These are phyloP conservation scores for Cladosporium sphaerospermum DNA, from an alignment of 2,329 filamentous ascomycete species.

Conservation along the genomic window DNA sequence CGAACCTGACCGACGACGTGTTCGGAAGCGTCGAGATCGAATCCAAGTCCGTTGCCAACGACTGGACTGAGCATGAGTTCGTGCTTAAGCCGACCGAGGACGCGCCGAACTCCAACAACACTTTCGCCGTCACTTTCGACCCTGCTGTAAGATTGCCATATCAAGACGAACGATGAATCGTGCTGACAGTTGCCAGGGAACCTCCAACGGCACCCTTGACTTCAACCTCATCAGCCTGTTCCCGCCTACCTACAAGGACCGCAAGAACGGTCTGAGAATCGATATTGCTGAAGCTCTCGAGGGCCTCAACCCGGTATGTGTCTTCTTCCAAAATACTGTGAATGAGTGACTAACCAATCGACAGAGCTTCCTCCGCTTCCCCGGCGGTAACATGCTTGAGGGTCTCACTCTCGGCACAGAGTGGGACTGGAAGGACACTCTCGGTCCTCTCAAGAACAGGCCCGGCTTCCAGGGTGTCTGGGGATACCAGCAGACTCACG, in stretches of 20 bases:
- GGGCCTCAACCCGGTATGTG: slow-evolving; percentile 36
- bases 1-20: slow-evolving; percentile 36
- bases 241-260: slow-evolving; percentile 49
- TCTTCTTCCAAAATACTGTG: slow-evolving; percentile 16
- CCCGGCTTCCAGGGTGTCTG: slow-evolving; percentile 47
- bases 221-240: slow-evolving; percentile 51
- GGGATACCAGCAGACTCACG: slow-evolving; percentile 55
- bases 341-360: background rate
- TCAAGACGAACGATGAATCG: background rate
- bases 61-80: slow-evolving; percentile 30
- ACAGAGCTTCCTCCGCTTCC: slow-evolving; percentile 38
- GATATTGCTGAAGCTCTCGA: slow-evolving; percentile 45
- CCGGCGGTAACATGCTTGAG: slow-evolving; percentile 48
- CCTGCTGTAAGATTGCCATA: slow-evolving; percentile 21
- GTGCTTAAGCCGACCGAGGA: slow-evolving; percentile 39
- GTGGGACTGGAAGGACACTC: slow-evolving; percentile 49
- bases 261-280: slow-evolving; percentile 45
- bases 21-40: slow-evolving; percentile 33
- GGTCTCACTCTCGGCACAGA: slow-evolving; percentile 24
- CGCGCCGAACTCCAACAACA: slow-evolving; percentile 46
- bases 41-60: slow-evolving; percentile 22
- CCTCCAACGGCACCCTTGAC: slow-evolving; percentile 37
- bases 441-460: slow-evolving; percentile 44
- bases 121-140: slow-evolving; percentile 47
- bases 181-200: slow-evolving; percentile 17